Conservation (phyloP, 2,329 filamentous ascomycete genomes). For the Cytospora leucostoma region DNA sequence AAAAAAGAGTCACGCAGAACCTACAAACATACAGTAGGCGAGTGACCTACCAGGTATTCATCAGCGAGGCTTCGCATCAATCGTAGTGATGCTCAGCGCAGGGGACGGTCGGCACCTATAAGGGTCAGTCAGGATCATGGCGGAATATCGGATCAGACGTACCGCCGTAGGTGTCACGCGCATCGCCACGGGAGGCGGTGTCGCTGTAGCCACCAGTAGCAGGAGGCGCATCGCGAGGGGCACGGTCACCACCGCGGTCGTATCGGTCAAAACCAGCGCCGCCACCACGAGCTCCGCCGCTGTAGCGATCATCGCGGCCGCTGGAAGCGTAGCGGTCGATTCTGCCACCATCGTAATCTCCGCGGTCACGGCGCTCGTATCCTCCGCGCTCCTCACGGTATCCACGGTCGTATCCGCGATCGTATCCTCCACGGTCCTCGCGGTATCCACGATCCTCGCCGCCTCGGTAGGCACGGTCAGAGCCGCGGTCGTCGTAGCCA, state of each 20-base stretch:
- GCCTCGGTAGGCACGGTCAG: constrained; percentile 24
- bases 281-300: constrained; percentile 20
- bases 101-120: constrained; percentile 26
- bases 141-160: constrained; percentile 23
- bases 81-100: constrained; percentile 20
- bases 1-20: constrained; percentile 24
- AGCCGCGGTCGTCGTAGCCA: constrained; percentile 34
- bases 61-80: constrained; percentile 16
- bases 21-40: constrained; percentile 23
- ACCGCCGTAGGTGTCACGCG: constrained; percentile 37
- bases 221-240: constrained; percentile 35
- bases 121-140: constrained; percentile 27
- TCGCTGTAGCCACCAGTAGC: constrained; percentile 34
- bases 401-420: constrained; percentile 33
- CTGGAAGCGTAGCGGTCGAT: constrained; percentile 44
- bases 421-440: constrained; percentile 40
- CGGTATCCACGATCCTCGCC: constrained; percentile 33
- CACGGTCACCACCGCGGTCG: constrained; percentile 29
- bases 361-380: constrained; percentile 40
- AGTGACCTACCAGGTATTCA: constrained; percentile 20
- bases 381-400: constrained; percentile 38
- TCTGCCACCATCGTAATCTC: constrained; percentile 34
- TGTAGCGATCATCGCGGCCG: constrained; percentile 26
- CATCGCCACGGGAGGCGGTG: constrained; percentile 34
- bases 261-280: constrained; percentile 21